Evolutionary conservation across 352 stramenopile genomes (phyloP), one percentile per base, ranked within the genome.

Genomic region (Elongisporangium undulatum): DNA sequence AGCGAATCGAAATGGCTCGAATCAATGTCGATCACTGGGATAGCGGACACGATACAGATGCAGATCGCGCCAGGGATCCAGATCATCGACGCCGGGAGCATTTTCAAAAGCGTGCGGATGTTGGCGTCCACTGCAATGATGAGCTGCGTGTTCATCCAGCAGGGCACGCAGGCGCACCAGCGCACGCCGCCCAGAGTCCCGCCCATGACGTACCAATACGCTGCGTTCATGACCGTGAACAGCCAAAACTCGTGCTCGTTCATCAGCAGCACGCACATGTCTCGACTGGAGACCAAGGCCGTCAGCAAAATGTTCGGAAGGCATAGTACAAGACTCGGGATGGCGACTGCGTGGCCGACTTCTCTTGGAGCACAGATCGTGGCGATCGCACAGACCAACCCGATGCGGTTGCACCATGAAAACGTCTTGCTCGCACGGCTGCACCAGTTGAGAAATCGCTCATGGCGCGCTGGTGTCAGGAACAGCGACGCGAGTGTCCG

Each of bases 221-320:
- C 20, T 0, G 54, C 15, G 51, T 71, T 68, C n/a, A 63, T 64
- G 2, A 60, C 3, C 9, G 53, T 67, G 49, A 71, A 71, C 41
- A 71, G 51, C 60, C 64, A 71, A 34, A 68, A 68, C 52, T 71
- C 64, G 50, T 68, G 61, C 19, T 71, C 59, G 3, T 22, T 22
- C 3, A 59, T 1, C 23, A 71, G 13, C 22, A 61, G 24, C 0
- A 22, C 21, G 19, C 67, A 49, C 20, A 71, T 10, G 15, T 59
- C 49, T 8, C 50, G 19, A 22, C 58, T 71, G 51, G 64, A 60
- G 2, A 72, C 6, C 29, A 64, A 0, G 19, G 62, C 53, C 3
- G 64, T 54, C 17, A 62, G 49, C 2, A 49, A 12, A n/a, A 55
- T 22, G 16, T 60, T 58, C 1, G 62, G 34, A n/a, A 67, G 38